These are phyloP conservation scores for Sporothrix pallida DNA, from an alignment of 2,329 filamentous ascomycete species.

Conservation along the genomic window DNA sequence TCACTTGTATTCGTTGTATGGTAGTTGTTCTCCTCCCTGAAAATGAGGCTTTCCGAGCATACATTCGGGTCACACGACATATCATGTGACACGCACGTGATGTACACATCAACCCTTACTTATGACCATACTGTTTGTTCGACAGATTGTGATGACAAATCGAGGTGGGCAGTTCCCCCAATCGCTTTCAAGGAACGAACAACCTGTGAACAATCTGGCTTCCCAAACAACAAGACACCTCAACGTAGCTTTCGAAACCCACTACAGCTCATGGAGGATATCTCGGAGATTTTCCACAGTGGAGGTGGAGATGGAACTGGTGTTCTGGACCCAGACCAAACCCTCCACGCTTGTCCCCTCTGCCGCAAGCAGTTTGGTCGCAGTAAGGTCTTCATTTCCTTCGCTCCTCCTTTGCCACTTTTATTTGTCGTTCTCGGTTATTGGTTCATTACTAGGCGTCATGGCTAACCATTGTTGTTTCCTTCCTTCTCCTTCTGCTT, in stretches of 20 bases:
- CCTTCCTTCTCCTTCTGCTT: neutral
- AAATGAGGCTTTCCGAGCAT: too few relatives aligned
- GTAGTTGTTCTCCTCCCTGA: too few relatives aligned
- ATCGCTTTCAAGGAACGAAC: neutral
- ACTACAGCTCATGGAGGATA: neutral
- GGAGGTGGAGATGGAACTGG: neutral
- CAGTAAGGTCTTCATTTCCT: neutral
- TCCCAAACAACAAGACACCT: neutral
- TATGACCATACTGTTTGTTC: too few relatives aligned
- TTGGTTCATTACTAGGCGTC: neutral
- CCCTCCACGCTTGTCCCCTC: neutral
- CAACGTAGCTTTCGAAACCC: neutral
- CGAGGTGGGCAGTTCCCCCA: neutral
- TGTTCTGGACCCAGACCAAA: neutral
- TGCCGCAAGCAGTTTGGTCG: constrained; percentile 1
- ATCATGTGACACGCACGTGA: too few relatives aligned
- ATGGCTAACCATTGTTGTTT: neutral
- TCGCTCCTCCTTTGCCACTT: neutral
- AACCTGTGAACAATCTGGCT: neutral
- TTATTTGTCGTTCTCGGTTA: neutral
- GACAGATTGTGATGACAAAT: constrained; percentile 5
- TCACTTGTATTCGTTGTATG: too few relatives aligned
- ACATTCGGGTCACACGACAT: too few relatives aligned
- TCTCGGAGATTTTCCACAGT: neutral
- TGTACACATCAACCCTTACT: too few relatives aligned